phyloP scores from a whole-genome alignment of 306 rosid species.

The Cicer chorassanicum region DNA sequence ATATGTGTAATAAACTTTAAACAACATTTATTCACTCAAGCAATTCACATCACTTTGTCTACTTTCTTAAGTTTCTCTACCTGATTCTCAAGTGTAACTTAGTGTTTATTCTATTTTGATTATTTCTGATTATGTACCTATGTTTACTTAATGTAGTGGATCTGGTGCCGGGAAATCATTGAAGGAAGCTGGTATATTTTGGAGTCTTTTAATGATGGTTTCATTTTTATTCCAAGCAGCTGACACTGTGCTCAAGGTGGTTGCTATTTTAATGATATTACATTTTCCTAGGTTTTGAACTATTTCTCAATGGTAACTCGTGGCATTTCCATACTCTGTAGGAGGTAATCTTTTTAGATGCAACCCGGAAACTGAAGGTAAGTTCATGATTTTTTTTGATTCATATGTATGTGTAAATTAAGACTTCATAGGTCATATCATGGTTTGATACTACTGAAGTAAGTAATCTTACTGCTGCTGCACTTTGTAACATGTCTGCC shows the following conservation, averaged over 20 bases:
- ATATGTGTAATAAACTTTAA: no score
- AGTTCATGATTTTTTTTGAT: conserved; percentile 37
- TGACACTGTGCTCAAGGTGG: conserved; percentile 83
- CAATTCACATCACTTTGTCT: not conserved
- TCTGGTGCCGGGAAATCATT: conserved; percentile 84
- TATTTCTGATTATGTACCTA: conserved; percentile 37
- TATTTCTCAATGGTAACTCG: conserved; percentile 44
- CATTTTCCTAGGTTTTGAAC: conserved; percentile 38
- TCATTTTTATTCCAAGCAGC: conserved; percentile 94
- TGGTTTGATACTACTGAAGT: conserved; percentile 21
- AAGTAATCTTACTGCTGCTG: conserved; percentile 11
- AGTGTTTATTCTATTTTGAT: conserved; percentile 1
- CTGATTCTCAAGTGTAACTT: conserved; percentile 6
- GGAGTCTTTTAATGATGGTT: conserved; percentile 83
- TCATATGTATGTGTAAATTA: conserved; percentile 27
- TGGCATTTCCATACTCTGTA: conserved; percentile 52
- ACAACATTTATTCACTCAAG: not conserved
- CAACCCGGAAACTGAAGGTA: conserved; percentile 71
- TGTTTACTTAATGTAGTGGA: conserved; percentile 62
- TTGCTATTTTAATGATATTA: conserved; percentile 46
- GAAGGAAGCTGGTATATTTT: conserved; percentile 78
- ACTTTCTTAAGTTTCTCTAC: not conserved
- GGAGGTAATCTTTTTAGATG: conserved; percentile 80
- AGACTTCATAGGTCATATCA: not conserved
- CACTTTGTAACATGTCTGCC: conserved; percentile 13